These are phyloP conservation scores for Globisporangium rhizosaccharum DNA, from an alignment of 352 stramenopile genomes.

Conservation along the genomic window DNA sequence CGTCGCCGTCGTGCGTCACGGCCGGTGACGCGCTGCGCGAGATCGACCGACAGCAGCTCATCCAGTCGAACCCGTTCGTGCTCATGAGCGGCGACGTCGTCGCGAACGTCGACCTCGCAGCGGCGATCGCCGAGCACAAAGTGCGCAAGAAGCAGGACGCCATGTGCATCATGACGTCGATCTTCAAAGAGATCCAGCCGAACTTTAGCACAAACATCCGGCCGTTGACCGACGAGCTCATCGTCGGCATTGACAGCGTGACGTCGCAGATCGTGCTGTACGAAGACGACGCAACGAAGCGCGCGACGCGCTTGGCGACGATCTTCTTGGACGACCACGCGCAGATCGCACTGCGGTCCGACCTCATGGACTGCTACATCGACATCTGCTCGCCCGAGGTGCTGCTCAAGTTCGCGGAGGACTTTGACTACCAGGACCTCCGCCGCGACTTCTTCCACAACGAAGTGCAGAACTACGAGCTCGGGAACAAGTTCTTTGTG, in stretches of 20 bases:
- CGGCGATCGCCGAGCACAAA: constrained; percentile 69
- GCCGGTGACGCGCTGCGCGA: constrained; percentile 94
- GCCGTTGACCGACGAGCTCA: constrained; percentile 71
- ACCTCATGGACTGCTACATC: constrained; percentile 97
- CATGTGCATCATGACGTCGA: constrained; percentile 94
- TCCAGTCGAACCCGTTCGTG: constrained; percentile 97
- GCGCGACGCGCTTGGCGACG: constrained; percentile 47
- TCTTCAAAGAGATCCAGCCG: constrained; percentile 88
- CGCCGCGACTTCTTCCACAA: constrained; percentile 94
- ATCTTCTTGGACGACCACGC: constrained; percentile 82
- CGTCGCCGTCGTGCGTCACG: constrained; percentile 81
- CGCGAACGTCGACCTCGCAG: constrained; percentile 92
- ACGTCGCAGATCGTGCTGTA: constrained; percentile 86
- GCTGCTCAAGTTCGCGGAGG: constrained; percentile 95
- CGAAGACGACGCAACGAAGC: constrained; percentile 54
- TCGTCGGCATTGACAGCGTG: constrained; percentile 68
- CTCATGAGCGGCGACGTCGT: constrained; percentile 96
- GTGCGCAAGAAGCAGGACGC: constrained; percentile 86
- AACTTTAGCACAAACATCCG: constrained; percentile 54
- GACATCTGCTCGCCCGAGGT: constrained; percentile 98
- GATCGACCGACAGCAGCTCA: constrained; percentile 91
- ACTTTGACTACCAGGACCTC: constrained; percentile 98
- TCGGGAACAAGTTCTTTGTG: constrained; percentile 96
- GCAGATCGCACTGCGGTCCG: constrained; percentile 86
- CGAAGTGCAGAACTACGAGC: constrained; percentile 96